Evolutionary conservation across 106 monocot species (phyloP), one percentile per base, ranked within the genome.

Genomic region (Dendrobium huoshanense): DNA sequence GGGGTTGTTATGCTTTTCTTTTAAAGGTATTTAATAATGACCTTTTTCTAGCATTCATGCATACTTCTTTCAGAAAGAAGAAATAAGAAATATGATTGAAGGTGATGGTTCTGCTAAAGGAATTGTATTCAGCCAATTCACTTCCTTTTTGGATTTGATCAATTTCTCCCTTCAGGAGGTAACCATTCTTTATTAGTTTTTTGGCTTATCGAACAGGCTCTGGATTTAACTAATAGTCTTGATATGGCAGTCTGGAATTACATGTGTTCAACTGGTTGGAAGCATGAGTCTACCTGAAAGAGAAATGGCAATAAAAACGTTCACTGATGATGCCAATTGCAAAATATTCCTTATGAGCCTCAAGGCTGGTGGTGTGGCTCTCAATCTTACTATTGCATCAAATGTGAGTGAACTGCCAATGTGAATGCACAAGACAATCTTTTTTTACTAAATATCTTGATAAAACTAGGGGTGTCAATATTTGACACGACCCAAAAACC

Each of bases 281-380:
- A 93, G 86, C 48, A 96, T 96, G 96, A 90, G 81, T 73, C 79
- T 96, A 73, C 65, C 77, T 43, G 91, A 93, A 76, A 93, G 92
- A 81, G 96, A 91, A 77, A 92, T 78, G 77, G 96, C 92, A 27
- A 96, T 96, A 81, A 87, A 86, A 5, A 72, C 82, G 41, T 96
- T 94, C 80, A 89, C 85, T 47, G 80, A 92, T 29, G 91, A 96
- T 82, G 56, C 80, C 2, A 85, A 87, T 49, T 92, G 90, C 77
- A 96, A 73, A 78, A 87, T 96, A 75, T 93, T 96, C 55, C 88
- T 96, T 15, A 91, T 96, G 92, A 94, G 96, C 81, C 88, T 96
- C 75, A 96, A 90, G 82, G 94, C 96, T 77, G 96, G 96, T n/a
- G 96, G 95, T 16, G 91, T 96, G 45, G 96, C 96, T 73, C 88